Evolutionary conservation across 805 yeast genomes (phyloP), one percentile per base, ranked within the genome.

Genomic region (Citeromyces nyonsensis): DNA sequence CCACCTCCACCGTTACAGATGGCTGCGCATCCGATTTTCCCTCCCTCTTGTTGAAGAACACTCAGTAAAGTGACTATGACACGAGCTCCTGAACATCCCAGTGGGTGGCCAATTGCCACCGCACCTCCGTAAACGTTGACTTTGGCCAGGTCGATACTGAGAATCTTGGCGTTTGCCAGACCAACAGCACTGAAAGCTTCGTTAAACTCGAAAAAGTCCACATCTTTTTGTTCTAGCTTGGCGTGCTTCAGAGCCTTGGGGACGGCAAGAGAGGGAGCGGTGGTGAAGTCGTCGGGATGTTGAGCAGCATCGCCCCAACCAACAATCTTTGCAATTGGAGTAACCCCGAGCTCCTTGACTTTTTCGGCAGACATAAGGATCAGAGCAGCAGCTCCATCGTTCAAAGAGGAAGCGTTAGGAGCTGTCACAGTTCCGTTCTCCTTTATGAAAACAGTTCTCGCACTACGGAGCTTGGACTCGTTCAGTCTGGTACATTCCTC

Each of bases 1-100:
- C 98, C 99, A 54, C 99, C 99, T 49, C 99, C 99, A 65, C 99
- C 98, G 57, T 91, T 91, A 69, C 98, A 91, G 52, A 91, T 78
- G 55, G 84, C 95, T 47, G 95, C 96, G 43, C 74, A 84, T 55
- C 99, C 99, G 44, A 75, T 56, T 61, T 78, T 83, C 45, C 88
- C 93, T 35, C 59, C 59, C 65, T 91, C 97, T 62, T 88, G 95
- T 26, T 57, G 43, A 51, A 91, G 70, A 11, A 86, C 85, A 32
- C 84, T 70, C 37, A 74, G 48, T 56, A 91, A 68, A 20, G 98
- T 91, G 43, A 83, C 86, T 36, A 91, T 72, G 48, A 91, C 70
- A 66, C 96, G 72, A 30, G 94, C 93, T 57, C 96, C 96, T n/a
- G 94, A 81, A 52, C 88, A 77, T 36, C 96, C 96, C 51, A 86